phyloP scores from a whole-genome alignment of 1,139 yeast species.

The Kurtzmaniella quercitrusa region DNA sequence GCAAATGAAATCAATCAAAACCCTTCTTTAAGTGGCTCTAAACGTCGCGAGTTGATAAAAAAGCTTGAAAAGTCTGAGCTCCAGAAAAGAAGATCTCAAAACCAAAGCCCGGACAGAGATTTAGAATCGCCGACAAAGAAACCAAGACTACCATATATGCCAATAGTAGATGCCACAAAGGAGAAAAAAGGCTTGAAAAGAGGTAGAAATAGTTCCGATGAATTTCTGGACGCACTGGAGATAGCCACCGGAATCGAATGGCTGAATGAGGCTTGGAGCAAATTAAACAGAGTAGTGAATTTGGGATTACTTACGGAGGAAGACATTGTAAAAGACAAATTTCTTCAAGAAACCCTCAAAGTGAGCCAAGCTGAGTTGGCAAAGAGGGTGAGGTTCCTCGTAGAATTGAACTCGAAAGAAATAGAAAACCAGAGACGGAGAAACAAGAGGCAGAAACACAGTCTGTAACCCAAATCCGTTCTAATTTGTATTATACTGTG shows the following conservation, averaged over 20 bases:
- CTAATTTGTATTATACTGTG: background rate
- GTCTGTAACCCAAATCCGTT: constrained; percentile 1
- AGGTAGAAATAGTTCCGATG: background rate
- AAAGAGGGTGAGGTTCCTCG: constrained; percentile 22
- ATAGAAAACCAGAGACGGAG: constrained; percentile 4
- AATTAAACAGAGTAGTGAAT: constrained; percentile 18
- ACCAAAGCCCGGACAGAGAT: background rate
- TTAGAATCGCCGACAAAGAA: background rate
- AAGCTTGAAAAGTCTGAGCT: background rate
- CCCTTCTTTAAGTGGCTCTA: background rate
- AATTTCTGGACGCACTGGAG: background rate
- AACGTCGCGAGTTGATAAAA: constrained; percentile 14
- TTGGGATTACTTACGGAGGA: constrained; percentile 15
- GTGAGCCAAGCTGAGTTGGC: constrained; percentile 16
- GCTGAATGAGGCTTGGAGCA: constrained; percentile 17
- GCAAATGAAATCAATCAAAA: background rate
- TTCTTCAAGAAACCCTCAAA: constrained; percentile 17
- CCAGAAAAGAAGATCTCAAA: background rate
- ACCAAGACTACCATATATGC: too few species aligned
- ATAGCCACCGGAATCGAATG: background rate
- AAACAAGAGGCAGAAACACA: constrained; percentile 1
- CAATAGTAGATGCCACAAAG: background rate
- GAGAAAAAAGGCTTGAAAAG: background rate
- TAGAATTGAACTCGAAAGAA: constrained; percentile 12
- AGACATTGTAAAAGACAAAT: constrained; percentile 22